Conservation (phyloP, 2,329 filamentous ascomycete genomes). For the Magnaporthales sp. region DNA sequence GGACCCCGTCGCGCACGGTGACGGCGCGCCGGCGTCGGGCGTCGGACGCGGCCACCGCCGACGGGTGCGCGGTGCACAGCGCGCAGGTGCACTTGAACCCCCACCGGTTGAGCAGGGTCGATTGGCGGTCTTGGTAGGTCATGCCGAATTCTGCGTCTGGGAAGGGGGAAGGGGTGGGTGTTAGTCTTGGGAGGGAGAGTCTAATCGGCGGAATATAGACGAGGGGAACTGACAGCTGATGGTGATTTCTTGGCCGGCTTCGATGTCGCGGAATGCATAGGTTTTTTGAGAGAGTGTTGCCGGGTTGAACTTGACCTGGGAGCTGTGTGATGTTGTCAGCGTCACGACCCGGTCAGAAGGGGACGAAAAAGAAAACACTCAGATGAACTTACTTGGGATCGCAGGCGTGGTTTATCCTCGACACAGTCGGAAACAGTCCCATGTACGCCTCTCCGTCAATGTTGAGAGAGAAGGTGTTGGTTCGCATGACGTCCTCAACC, state of each 20-base stretch:
- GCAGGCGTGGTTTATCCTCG: constrained; percentile 21
- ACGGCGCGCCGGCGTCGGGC: constrained; percentile 11
- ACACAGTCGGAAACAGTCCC: constrained; percentile 14
- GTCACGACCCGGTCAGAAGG: not conserved
- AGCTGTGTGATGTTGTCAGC: constrained; percentile 9
- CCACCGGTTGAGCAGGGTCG: constrained; percentile 13
- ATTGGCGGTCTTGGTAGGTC: constrained; percentile 12
- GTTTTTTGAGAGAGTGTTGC: constrained; percentile 14
- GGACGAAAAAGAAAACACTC: not conserved
- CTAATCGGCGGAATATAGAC: too few species aligned
- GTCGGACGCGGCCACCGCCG: constrained; percentile 14
- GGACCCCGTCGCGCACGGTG: not conserved
- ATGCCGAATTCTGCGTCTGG: constrained; percentile 13
- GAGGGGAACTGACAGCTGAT: constrained; percentile 21
- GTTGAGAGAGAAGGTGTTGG: constrained; percentile 23
- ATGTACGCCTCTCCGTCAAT: constrained; percentile 14
- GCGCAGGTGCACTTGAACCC: constrained; percentile 19
- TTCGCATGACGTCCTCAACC: constrained; percentile 26
- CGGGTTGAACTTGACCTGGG: constrained; percentile 14
- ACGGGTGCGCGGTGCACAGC: constrained; percentile 12
- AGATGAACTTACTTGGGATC: constrained; percentile 11
- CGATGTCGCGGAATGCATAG: constrained; percentile 16
- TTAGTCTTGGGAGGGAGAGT: too few species aligned
- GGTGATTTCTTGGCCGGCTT: constrained; percentile 19
- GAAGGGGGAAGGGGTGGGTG: not conserved